These are phyloP conservation scores for Lyophyllum decastes DNA, from an alignment of 768 basidiomycete species.

Conservation along the genomic window DNA sequence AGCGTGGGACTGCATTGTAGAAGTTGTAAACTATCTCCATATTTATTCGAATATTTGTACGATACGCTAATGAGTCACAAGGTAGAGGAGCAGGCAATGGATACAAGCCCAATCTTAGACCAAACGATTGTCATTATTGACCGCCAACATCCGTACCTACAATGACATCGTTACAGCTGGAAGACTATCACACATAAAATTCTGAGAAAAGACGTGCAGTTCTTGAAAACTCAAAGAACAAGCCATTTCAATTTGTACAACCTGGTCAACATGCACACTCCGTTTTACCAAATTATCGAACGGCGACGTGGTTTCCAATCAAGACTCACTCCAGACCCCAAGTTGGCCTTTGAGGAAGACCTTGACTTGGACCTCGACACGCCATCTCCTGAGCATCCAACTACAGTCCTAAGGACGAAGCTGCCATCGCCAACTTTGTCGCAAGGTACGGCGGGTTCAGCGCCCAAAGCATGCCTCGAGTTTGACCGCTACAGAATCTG, in stretches of 20 bases:
- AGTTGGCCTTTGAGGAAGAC: not conserved
- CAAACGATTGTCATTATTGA: not conserved
- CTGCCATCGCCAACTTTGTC: slow-evolving; percentile 50
- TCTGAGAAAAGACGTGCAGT: too few species aligned
- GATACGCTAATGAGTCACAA: not conserved
- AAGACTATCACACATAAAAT: not conserved
- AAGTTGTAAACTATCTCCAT: not conserved
- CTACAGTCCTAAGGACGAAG: slow-evolving; percentile 19
- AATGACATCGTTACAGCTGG: not conserved
- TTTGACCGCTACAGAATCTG: slow-evolving; percentile 52
- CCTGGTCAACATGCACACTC: not conserved
- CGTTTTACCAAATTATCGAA: not conserved
- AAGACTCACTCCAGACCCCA: not conserved
- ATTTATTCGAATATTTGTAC: not conserved
- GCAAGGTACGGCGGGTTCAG: slow-evolving; percentile 68
- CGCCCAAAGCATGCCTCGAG: slow-evolving; percentile 73
- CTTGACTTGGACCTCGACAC: not conserved
- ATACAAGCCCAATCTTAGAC: not conserved
- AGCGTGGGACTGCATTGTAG: slow-evolving; percentile 90
- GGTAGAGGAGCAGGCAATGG: not conserved
- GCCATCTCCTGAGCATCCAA: not conserved
- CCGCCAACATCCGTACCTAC: too few species aligned
- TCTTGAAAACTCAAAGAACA: not conserved
- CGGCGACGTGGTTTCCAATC: not conserved
- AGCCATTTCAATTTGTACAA: not conserved